phyloP scores from a whole-genome alignment of 2,329 filamentous ascomycete genomes.

The Cryphonectria radicalis region DNA sequence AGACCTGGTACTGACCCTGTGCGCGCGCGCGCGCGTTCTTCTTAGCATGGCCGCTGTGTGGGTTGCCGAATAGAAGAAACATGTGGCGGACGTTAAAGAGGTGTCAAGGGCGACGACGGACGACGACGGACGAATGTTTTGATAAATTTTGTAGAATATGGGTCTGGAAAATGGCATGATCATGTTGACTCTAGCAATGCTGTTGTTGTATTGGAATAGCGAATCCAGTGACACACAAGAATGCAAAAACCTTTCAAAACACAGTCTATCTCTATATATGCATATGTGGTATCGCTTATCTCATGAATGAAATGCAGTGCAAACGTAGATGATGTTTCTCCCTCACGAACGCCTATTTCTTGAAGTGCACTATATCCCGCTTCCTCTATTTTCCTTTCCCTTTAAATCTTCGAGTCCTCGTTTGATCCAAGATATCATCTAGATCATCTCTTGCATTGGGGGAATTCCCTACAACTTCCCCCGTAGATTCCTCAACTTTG shows the following conservation, averaged over 20 bases:
- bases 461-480: conserved; percentile 17
- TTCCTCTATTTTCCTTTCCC: background rate
- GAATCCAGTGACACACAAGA: background rate
- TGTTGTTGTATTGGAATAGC: background rate
- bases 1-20: background rate
- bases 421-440: background rate
- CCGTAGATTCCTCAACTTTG: conserved; percentile 29
- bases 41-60: conserved; percentile 85
- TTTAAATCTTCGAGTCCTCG: background rate
- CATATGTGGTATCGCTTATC: background rate
- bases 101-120: background rate
- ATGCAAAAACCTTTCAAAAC: background rate
- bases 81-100: too few relatives aligned
- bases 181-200: background rate
- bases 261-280: background rate
- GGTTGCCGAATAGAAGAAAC: conserved; percentile 78
- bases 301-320: background rate
- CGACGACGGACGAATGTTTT: conserved; percentile 5
- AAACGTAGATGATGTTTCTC: background rate
- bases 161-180: conserved; percentile 9
- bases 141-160: conserved; percentile 1
- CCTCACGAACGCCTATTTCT: background rate
- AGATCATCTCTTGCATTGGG: too few relatives aligned
- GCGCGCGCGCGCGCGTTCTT: background rate
- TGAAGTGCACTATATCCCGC: background rate